phyloP scores from a whole-genome alignment of 2,329 filamentous ascomycete species.

The Beauveria sp. region DNA sequence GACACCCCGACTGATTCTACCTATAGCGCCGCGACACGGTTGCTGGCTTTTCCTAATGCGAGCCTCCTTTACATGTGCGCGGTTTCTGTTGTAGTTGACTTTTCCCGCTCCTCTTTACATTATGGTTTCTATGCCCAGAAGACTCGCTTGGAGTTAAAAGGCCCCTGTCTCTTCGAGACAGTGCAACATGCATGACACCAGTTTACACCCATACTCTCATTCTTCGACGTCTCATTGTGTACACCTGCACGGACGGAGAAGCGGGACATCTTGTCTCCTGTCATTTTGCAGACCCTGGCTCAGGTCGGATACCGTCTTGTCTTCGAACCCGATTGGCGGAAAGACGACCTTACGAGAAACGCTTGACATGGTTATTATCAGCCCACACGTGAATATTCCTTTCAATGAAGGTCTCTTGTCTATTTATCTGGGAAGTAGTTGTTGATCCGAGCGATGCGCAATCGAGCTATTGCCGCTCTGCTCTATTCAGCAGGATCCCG shows the following conservation, averaged over 20 bases:
- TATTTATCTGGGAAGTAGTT: background rate
- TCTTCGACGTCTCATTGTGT: too few relatives aligned
- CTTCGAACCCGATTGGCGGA: background rate
- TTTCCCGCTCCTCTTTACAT: background rate
- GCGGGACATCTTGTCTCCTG: background rate
- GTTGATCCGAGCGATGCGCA: too few relatives aligned
- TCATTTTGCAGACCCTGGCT: background rate
- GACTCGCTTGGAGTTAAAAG: background rate
- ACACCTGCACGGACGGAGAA: background rate
- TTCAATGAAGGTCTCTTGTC: too few relatives aligned
- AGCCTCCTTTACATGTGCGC: background rate
- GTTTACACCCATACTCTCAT: background rate
- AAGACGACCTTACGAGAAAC: background rate
- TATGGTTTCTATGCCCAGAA: background rate
- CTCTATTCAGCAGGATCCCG: too few relatives aligned
- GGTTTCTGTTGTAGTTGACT: background rate
- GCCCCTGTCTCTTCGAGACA: background rate
- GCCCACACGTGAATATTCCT: background rate
- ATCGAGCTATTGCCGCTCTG: too few relatives aligned
- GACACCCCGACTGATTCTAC: background rate
- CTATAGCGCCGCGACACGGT: background rate
- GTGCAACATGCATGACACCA: background rate
- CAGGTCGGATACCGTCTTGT: background rate
- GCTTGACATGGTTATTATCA: background rate
- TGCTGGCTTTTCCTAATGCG: background rate